These are phyloP conservation scores for Nitzschia inconspicua DNA, from an alignment of 108 stramenopile genomes.

Conservation along the genomic window DNA sequence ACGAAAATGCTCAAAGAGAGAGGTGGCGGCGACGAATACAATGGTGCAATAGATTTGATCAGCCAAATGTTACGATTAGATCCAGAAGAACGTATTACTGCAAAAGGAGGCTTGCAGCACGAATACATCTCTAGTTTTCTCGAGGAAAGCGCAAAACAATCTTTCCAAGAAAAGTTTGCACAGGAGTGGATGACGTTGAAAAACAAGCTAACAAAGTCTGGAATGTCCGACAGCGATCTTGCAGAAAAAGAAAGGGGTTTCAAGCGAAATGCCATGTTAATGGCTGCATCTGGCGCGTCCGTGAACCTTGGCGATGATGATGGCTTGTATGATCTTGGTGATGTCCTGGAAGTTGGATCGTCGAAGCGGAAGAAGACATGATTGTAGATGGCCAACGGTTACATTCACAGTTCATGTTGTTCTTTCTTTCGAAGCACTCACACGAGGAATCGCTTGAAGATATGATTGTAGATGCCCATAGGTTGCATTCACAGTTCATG, in stretches of 20 bases:
- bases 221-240: constrained; percentile 9
- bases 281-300: constrained; percentile 34
- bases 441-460: too few species aligned
- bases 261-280: constrained; percentile 61
- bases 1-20: constrained; percentile 52
- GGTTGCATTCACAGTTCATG: too few species aligned
- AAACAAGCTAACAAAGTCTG: constrained; percentile 19
- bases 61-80: constrained; percentile 75
- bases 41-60: constrained; percentile 64
- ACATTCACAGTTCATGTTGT: too few species aligned
- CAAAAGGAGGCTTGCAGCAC: constrained; percentile 67
- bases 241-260: constrained; percentile 33
- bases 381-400: too few species aligned
- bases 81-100: constrained; percentile 69
- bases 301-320: constrained; percentile 42
- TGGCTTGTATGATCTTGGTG: constrained; percentile 70
- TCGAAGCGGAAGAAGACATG: constrained; percentile 2
- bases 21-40: constrained; percentile 29
- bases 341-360: constrained; percentile 28
- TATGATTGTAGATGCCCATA: too few species aligned
- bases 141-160: constrained; percentile 11
- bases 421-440: too few species aligned
- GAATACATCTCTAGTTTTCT: constrained; percentile 40
- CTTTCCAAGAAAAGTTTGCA: constrained; percentile 61
- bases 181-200: constrained; percentile 76